Conservation (phyloP, 83 land plant genomes). For the Diphasiastrum complanatum region DNA sequence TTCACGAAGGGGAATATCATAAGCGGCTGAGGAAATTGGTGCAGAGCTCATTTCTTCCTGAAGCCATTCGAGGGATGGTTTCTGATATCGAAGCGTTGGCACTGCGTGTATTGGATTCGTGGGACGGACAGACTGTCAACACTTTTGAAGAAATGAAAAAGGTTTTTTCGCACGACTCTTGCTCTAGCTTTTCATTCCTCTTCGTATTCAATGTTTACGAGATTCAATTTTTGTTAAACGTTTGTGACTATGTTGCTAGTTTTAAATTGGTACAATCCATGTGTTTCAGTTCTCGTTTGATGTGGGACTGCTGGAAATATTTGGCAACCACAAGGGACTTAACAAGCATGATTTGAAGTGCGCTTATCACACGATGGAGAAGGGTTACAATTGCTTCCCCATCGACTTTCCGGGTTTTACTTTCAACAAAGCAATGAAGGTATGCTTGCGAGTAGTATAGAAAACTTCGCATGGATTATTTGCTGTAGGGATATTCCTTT, state of each 20-base stretch:
- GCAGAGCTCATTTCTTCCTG: slow-evolving; percentile 61
- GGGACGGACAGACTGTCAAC: slow-evolving; percentile 47
- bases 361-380: slow-evolving; percentile 62
- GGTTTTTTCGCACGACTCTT: slow-evolving; percentile 35
- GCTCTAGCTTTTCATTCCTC: not conserved
- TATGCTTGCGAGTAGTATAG: no score
- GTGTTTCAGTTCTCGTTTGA: slow-evolving; percentile 72
- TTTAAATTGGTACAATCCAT: no score
- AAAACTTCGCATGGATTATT: no score
- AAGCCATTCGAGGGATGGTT: slow-evolving; percentile 42
- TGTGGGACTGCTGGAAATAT: slow-evolving; percentile 61
- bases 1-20: slow-evolving; percentile 80
- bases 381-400: slow-evolving; percentile 85
- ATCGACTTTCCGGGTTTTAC: slow-evolving; percentile 72
- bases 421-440: slow-evolving; percentile 73
- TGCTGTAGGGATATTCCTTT: no score
- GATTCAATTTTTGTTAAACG: slow-evolving; percentile 3
- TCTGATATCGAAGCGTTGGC: slow-evolving; percentile 52
- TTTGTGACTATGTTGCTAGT: not conserved
- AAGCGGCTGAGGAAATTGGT: slow-evolving; percentile 48
- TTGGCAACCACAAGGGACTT: slow-evolving; percentile 43
- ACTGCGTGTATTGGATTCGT: slow-evolving; percentile 32
- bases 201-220: not conserved
- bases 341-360: slow-evolving; percentile 58
- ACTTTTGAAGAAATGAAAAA: slow-evolving; percentile 72